Evolutionary conservation across 2,329 filamentous ascomycete species (phyloP), one percentile per base, ranked within the genome.

Genomic region (Moelleriella libera): DNA sequence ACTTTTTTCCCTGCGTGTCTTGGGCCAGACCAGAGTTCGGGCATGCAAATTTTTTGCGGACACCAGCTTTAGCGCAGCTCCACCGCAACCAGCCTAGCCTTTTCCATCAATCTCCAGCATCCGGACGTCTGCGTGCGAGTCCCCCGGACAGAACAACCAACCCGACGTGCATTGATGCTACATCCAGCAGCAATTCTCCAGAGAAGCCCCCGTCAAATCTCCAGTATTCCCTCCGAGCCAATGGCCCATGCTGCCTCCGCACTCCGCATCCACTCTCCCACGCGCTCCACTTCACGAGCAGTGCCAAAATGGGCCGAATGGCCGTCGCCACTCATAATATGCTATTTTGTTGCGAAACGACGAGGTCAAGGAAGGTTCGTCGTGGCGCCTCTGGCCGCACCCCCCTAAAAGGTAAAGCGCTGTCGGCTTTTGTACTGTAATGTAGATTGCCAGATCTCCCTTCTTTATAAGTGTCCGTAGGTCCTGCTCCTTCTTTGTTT

Each of bases 301-400:
- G 37, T 44, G 46, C 47, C 37, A 45, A 44, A 47, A 50, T 50
- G 49, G 49, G 45, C 49, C 49, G 49, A 49, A 49, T 46, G 32
- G 49, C 34, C 31, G 47, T 46, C 32, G 49, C 47, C 47, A 45
- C 44, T 30, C 10, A 21, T 21, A 39, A 45, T 45, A 45, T 30
- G 30, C 30, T 42, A 30, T 30, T 34, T 30, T 41, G 21, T 34
- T 31, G 30, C 30, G 30, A 41, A 11, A 12, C 12, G 40, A 41
- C 40, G 40, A 41, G 40, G 47, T 37, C 12, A 7, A 41, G 11
- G 40, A 41, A n/a, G 44, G 43, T 48, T 48, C 40, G 34, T 43
- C 43, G 43, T 14, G 32, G 11, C 47, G 29, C 47, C 47, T 37
- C 34, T 21, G 21, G 21, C 21, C 21, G 21, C 21, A 21, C 21